phyloP scores from a whole-genome alignment of 805 yeast species.

The Schizosaccharomyces osmophilus region DNA sequence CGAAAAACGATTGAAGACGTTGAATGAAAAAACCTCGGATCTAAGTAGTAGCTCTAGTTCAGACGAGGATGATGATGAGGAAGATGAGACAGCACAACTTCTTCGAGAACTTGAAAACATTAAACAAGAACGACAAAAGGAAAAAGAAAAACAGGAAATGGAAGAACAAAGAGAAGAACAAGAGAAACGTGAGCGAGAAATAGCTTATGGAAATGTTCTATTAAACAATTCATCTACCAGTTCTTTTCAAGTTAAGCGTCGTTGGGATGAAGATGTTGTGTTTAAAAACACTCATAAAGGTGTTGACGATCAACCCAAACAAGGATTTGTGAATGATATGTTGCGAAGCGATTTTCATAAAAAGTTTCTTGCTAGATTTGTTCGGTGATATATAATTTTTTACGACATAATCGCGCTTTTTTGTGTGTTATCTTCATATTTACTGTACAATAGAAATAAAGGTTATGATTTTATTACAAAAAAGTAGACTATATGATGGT shows the following conservation, averaged over 20 bases:
- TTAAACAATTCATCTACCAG: constrained; percentile 6
- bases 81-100: constrained; percentile 14
- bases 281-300: constrained; percentile 15
- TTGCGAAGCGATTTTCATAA: constrained; percentile 17
- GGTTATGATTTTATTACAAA: too few species aligned
- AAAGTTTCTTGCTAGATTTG: constrained; percentile 15
- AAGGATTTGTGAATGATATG: constrained; percentile 15
- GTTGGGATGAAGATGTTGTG: constrained; percentile 16
- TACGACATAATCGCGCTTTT: not conserved
- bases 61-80: constrained; percentile 12
- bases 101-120: constrained; percentile 15
- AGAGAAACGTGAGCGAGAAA: constrained; percentile 6
- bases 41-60: constrained; percentile 4
- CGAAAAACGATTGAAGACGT: not conserved
- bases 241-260: constrained; percentile 10
- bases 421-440: too few species aligned
- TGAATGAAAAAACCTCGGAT: not conserved
- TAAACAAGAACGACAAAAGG: constrained; percentile 13
- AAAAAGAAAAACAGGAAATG: constrained; percentile 8
- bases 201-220: constrained; percentile 15
- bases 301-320: constrained; percentile 8
- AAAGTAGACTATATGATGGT: too few species aligned
- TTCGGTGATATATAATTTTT: constrained; percentile 3
- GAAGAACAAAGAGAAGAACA: constrained; percentile 8
- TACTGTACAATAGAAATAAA: too few species aligned